phyloP scores from a whole-genome alignment of 139 green algal species.

The Spirogloea muscicola region DNA sequence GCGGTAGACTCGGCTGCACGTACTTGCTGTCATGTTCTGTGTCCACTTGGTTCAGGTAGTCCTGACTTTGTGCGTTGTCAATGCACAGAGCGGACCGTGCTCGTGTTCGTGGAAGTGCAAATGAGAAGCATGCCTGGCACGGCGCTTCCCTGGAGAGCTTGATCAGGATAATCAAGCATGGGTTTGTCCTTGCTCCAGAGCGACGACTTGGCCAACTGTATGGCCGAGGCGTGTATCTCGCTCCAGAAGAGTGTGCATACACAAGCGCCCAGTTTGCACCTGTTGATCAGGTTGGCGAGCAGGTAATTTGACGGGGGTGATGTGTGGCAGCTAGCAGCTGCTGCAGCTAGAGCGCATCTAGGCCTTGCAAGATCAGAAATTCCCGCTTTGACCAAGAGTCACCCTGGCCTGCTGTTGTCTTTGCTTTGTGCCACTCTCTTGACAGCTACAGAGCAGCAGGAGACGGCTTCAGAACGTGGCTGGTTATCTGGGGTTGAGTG shows the following conservation, averaged over 20 bases:
- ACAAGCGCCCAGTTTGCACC: conserved; percentile 40
- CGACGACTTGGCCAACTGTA: conserved; percentile 31
- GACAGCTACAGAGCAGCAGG: too few species aligned
- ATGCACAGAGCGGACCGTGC: not conserved
- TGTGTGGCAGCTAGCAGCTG: too few species aligned
- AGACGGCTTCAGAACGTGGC: too few species aligned
- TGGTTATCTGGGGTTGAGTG: too few species aligned
- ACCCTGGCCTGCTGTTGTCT: too few species aligned
- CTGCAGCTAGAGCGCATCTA: too few species aligned
- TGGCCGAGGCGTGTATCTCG: conserved; percentile 35
- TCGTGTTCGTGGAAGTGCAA: conserved; percentile 10
- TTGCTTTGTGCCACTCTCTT: too few species aligned
- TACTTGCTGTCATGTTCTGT: too few species aligned
- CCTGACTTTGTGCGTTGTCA: not conserved
- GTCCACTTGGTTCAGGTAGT: not conserved
- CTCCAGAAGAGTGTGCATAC: conserved; percentile 28
- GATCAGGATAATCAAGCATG: conserved; percentile 8
- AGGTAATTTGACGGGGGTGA: too few species aligned
- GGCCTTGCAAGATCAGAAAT: too few species aligned
- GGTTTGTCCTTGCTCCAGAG: conserved; percentile 9
- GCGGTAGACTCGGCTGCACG: not conserved
- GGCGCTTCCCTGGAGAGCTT: conserved; percentile 14
- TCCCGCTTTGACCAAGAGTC: too few species aligned
- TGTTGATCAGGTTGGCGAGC: conserved; percentile 15
- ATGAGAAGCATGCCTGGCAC: conserved; percentile 36